Conservation (phyloP, 2,329 filamentous ascomycete species). For the Cyanodermella asteris region DNA sequence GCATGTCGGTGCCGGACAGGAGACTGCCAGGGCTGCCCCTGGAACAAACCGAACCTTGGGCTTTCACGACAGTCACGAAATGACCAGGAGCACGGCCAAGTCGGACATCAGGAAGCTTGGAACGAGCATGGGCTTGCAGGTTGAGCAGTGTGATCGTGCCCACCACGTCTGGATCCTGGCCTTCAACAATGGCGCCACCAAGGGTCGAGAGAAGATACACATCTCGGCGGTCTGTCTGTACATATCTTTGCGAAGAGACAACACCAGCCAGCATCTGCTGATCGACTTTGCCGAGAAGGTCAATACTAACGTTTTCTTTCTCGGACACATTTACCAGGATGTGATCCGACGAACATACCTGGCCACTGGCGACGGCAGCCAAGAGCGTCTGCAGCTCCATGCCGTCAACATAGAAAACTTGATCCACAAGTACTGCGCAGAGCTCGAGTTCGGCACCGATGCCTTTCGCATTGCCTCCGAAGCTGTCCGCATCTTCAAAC, state of each 20-base stretch:
- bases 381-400: constrained; percentile 30
- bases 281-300: constrained; percentile 72
- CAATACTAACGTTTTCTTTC: constrained; percentile 69
- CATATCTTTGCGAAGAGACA: constrained; percentile 59
- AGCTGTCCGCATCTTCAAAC: constrained; percentile 64
- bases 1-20: no score
- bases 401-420: constrained; percentile 70
- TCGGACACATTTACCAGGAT: constrained; percentile 76
- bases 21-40: no score
- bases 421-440: constrained; percentile 74
- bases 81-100: constrained; percentile 10
- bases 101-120: constrained; percentile 38
- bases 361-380: no score
- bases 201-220: constrained; percentile 64
- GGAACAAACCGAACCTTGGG: no score
- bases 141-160: no score
- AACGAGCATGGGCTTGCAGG: constrained; percentile 39
- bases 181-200: constrained; percentile 53
- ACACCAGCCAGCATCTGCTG: constrained; percentile 68
- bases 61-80: constrained; percentile 17
- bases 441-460: constrained; percentile 70
- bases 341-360: no score
- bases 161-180: constrained; percentile 58
- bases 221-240: constrained; percentile 87
- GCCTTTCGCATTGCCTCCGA: constrained; percentile 73